These are phyloP conservation scores for Metschnikowia drakensbergensis DNA, from an alignment of 805 yeast species.

Conservation along the genomic window DNA sequence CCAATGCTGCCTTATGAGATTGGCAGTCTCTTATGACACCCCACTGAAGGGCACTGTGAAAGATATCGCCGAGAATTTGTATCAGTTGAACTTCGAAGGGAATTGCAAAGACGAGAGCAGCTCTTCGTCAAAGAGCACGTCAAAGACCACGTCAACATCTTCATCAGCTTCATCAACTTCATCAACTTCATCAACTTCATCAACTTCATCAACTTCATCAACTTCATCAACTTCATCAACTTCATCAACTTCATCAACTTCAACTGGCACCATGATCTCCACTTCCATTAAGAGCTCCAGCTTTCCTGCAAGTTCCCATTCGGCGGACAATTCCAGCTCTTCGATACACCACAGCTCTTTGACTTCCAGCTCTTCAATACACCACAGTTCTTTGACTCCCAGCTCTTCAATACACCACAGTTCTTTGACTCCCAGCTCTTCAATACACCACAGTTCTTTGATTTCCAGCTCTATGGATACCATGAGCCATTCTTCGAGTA, in stretches of 20 bases:
- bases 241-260: too few relatives aligned
- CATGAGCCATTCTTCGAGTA: background rate
- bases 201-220: background rate
- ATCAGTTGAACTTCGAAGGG: background rate
- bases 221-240: too few relatives aligned
- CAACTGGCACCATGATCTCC: background rate
- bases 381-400: too few relatives aligned
- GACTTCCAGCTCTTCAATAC: too few relatives aligned
- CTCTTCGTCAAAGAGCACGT: background rate
- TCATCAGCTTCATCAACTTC: background rate
- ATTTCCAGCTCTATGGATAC: background rate
- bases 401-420: too few relatives aligned
- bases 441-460: too few relatives aligned
- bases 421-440: too few relatives aligned
- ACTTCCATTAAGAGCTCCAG: background rate
- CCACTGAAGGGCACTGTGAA: background rate
- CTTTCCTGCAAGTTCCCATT: background rate
- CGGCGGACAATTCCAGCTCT: too few relatives aligned
- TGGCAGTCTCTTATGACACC: background rate
- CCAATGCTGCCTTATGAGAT: constrained; percentile 1
- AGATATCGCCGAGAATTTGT: background rate
- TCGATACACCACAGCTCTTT: too few relatives aligned
- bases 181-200: background rate
- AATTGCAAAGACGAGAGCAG: background rate
- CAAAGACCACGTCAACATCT: background rate